Percentiles rank a stretch among this genome's conserved stretches.
phyloP scores from a whole-genome alignment of 345 rosid genomes.

The Eucalyptus coolabah region DNA sequence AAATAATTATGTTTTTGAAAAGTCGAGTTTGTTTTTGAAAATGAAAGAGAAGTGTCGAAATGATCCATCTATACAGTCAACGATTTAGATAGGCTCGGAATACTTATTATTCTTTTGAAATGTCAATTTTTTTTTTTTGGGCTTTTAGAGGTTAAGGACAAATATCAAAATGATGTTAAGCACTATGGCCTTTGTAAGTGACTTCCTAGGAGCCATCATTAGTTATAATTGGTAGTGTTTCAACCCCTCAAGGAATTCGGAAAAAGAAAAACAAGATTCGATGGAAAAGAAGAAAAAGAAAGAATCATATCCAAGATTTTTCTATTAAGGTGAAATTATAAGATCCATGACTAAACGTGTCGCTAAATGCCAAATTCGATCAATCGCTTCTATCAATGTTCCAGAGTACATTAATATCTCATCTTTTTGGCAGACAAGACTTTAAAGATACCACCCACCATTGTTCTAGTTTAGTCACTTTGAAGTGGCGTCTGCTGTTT shows the following conservation, averaged over 20 bases:
- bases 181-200: not conserved
- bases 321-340: not conserved
- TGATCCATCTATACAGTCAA: not conserved
- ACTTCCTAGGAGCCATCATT: not conserved
- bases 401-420: not conserved
- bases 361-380: not conserved
- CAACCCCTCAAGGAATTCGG: not conserved
- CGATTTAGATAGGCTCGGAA: no score
- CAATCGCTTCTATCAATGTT: not conserved
- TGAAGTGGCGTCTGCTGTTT: not conserved
- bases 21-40: no score
- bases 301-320: not conserved
- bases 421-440: not conserved
- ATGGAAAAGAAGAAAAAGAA: not conserved
- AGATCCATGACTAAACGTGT: not conserved
- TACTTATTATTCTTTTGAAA: no score
- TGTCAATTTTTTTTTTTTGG: rapidly evolving
- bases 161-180: not conserved
- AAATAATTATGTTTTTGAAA: no score
- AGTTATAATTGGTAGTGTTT: not conserved
- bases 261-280: not conserved
- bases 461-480: not conserved
- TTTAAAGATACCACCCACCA: not conserved
- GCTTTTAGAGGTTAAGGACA: not conserved
- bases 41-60: no score